Percentiles rank a stretch among this genome's conserved stretches.
These are phyloP conservation scores for Geotrichum phurueaensis DNA, from an alignment of 1,139 yeast species.

Conservation along the genomic window DNA sequence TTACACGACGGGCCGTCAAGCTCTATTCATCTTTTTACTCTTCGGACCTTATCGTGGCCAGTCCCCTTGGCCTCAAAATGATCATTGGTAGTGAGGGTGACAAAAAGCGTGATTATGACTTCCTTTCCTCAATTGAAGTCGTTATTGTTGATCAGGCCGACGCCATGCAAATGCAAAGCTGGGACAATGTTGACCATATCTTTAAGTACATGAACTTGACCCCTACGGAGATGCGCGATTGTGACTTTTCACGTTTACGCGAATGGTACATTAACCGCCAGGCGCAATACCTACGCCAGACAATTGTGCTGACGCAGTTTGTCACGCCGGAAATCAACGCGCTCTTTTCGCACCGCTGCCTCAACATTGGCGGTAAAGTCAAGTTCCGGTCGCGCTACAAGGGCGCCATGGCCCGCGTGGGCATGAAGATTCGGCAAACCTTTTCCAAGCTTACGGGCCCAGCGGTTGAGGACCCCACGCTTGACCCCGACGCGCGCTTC, in stretches of 20 bases:
- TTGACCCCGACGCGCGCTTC: slow-evolving; percentile 68
- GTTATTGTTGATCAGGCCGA: slow-evolving; percentile 76
- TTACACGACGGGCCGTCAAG: slow-evolving; percentile 81
- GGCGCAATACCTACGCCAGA: slow-evolving; percentile 69
- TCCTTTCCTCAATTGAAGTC: slow-evolving; percentile 81
- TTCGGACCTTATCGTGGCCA: slow-evolving; percentile 82
- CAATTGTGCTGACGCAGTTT: slow-evolving; percentile 66
- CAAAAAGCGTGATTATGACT: slow-evolving; percentile 48
- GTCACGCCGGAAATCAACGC: slow-evolving; percentile 77
- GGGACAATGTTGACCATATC: slow-evolving; percentile 74
- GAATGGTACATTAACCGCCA: slow-evolving; percentile 91
- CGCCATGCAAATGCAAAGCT: slow-evolving; percentile 85
- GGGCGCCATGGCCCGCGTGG: slow-evolving; percentile 42
- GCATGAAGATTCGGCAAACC: slow-evolving; percentile 60
- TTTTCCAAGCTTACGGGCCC: slow-evolving; percentile 44
- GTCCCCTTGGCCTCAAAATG: slow-evolving; percentile 86
- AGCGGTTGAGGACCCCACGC: slow-evolving; percentile 39
- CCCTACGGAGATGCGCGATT: slow-evolving; percentile 73
- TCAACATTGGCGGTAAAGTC: slow-evolving; percentile 60
- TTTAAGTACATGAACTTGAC: slow-evolving; percentile 65
- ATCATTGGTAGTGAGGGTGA: slow-evolving; percentile 51
- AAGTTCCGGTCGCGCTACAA: slow-evolving; percentile 34
- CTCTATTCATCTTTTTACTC: slow-evolving; percentile 78
- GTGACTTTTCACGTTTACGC: slow-evolving; percentile 86
- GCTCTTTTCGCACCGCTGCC: slow-evolving; percentile 51